Evolutionary conservation across 768 basidiomycete genomes (phyloP).

Genomic region (Russula sp.): DNA sequence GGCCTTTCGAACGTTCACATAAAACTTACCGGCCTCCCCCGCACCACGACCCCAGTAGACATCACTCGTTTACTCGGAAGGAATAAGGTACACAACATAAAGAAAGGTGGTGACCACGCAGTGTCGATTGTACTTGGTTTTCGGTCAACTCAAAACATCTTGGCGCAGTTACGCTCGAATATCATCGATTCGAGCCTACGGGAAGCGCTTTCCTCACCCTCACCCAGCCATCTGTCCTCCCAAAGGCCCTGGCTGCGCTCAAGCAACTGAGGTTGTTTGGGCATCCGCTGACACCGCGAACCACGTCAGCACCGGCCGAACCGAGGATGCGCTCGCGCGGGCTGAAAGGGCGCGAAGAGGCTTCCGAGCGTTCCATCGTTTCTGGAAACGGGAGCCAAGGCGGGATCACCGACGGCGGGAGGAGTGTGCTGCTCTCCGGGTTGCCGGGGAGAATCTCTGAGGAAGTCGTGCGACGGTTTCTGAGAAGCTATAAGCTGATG

Average conservation of each 20-base stretch:
- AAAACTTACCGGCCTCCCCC: slow-evolving; percentile 18
- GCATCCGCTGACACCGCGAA: slow-evolving; percentile 34
- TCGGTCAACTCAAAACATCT: background rate
- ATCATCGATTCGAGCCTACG: slow-evolving; percentile 54
- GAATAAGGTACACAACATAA: slow-evolving; percentile 16
- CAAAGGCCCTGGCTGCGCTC: slow-evolving; percentile 39
- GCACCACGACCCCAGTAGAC: slow-evolving; percentile 19
- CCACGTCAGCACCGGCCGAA: slow-evolving; percentile 26
- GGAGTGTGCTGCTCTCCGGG: slow-evolving; percentile 54
- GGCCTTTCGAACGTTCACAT: slow-evolving; percentile 16
- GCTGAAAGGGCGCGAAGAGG: slow-evolving; percentile 36
- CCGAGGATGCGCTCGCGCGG: slow-evolving; percentile 33
- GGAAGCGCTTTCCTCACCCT: slow-evolving; percentile 55
- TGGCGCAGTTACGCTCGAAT: slow-evolving; percentile 49
- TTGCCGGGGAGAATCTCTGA: slow-evolving; percentile 45
- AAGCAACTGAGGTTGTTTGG: slow-evolving; percentile 43
- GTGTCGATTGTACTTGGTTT: background rate
- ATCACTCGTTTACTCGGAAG: slow-evolving; percentile 18
- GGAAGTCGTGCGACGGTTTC: slow-evolving; percentile 34
- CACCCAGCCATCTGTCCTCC: slow-evolving; percentile 40
- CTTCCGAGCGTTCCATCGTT: slow-evolving; percentile 34
- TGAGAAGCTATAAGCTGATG: slow-evolving; percentile 43
- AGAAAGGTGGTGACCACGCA: slow-evolving; percentile 3
- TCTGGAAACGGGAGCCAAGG: slow-evolving; percentile 46
- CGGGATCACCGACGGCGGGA: slow-evolving; percentile 43